phyloP scores from a whole-genome alignment of 2,329 filamentous ascomycete genomes.

The Aureobasidium mangrovei region DNA sequence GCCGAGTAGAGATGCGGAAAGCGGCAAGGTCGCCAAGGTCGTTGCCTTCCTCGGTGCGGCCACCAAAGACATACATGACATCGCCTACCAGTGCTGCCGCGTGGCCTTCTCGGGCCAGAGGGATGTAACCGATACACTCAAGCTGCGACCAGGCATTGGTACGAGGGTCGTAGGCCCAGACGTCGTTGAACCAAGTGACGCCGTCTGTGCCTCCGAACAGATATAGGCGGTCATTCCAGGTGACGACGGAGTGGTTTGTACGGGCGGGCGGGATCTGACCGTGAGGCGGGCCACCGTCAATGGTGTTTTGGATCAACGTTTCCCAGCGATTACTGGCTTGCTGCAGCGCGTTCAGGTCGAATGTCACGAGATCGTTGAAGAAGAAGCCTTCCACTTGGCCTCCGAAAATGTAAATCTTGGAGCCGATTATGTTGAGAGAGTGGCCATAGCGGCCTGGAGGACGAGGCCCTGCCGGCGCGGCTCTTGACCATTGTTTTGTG shows the following conservation, averaged over 20 bases:
- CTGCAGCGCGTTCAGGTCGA: slow-evolving; percentile 91
- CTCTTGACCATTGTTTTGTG: slow-evolving; percentile 95
- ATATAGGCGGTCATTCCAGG: slow-evolving; percentile 87
- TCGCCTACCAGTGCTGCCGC: slow-evolving; percentile 89
- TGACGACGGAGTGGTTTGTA: slow-evolving; percentile 90
- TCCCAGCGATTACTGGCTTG: slow-evolving; percentile 91
- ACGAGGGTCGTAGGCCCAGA: slow-evolving; percentile 88
- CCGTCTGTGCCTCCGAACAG: slow-evolving; percentile 98
- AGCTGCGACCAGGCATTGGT: slow-evolving; percentile 77
- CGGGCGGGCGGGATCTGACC: slow-evolving; percentile 73
- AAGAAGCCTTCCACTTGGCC: slow-evolving; percentile 96
- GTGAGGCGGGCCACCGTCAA: slow-evolving; percentile 49
- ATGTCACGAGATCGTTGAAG: slow-evolving; percentile 93
- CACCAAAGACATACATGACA: slow-evolving; percentile 98
- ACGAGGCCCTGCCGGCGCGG: slow-evolving; percentile 74
- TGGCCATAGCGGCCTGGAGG: slow-evolving; percentile 92
- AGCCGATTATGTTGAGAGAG: slow-evolving; percentile 90
- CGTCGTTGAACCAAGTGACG: slow-evolving; percentile 95
- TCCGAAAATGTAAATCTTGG: slow-evolving; percentile 95
- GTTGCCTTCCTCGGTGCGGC: slow-evolving; percentile 83
- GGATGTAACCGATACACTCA: slow-evolving; percentile 97
- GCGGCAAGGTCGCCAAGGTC: slow-evolving; percentile 91
- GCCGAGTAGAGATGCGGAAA: slow-evolving; percentile 67
- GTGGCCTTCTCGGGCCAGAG: slow-evolving; percentile 85
- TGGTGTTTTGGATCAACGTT: slow-evolving; percentile 69